Evolutionary conservation across 148 eudicot genomes (phyloP).

Genomic region (Heliamphora exappendiculata): DNA sequence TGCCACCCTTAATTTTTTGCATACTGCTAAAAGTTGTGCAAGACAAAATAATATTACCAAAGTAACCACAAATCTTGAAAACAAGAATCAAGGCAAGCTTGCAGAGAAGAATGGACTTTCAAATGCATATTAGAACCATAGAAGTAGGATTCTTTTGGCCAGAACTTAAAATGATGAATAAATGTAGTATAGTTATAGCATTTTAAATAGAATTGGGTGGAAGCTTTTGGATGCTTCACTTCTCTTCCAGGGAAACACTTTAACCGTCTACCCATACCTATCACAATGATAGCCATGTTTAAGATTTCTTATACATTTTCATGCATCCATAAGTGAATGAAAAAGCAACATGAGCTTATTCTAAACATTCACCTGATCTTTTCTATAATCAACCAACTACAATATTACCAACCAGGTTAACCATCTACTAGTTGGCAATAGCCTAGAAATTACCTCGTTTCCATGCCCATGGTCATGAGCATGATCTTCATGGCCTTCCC

Average conservation of each 20-base stretch:
- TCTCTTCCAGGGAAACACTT: not conserved
- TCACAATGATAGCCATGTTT: not conserved
- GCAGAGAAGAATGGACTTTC: not conserved
- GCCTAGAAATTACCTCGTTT: constrained; percentile 32
- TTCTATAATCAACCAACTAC: not conserved
- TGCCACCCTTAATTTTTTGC: no score
- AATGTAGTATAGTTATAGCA: not conserved
- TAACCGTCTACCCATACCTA: not conserved
- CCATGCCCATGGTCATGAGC: constrained; percentile 51
- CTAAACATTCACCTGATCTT: not conserved
- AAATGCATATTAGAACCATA: not conserved
- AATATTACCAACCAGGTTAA: not conserved
- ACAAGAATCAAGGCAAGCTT: not conserved
- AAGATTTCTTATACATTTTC: not conserved
- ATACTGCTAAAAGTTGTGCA: not conserved
- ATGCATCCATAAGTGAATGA: not conserved
- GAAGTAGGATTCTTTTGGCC: not conserved
- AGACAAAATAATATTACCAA: not conserved
- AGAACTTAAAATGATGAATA: not conserved
- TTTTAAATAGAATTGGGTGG: not conserved
- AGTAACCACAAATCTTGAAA: not conserved
- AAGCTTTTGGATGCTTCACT: not conserved
- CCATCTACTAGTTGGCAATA: not conserved
- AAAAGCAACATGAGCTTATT: constrained; percentile 1
- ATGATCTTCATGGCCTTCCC: constrained; percentile 91